Conservation (phyloP, 2,329 filamentous ascomycete genomes). For the Cadophora gregata region DNA sequence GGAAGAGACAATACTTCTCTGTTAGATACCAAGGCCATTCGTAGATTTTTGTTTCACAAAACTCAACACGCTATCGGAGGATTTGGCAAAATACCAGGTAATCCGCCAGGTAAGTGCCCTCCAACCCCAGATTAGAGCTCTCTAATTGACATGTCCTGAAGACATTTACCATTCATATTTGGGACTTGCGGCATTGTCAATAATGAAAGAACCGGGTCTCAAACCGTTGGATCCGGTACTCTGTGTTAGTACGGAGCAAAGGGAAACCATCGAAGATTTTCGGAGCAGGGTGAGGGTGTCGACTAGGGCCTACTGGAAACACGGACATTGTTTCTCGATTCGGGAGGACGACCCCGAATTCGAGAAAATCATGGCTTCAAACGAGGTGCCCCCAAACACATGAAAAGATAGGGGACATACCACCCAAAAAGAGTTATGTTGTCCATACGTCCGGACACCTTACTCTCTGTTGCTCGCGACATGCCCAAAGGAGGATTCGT, state of each 20-base stretch:
- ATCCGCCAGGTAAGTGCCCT: constrained; percentile 62
- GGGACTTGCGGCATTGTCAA: constrained; percentile 79
- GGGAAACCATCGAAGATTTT: constrained; percentile 52
- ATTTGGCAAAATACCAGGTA: constrained; percentile 75
- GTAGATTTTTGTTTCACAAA: constrained; percentile 82
- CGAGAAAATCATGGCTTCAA: constrained; percentile 31
- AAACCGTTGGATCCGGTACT: constrained; percentile 76
- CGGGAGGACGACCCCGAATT: constrained; percentile 38
- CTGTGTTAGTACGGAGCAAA: constrained; percentile 72
- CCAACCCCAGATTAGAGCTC: neutral
- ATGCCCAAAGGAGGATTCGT: neutral
- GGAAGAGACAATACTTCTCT: constrained; percentile 55
- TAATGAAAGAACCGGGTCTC: constrained; percentile 73
- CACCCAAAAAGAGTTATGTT: neutral
- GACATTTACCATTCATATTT: constrained; percentile 90
- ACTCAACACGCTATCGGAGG: constrained; percentile 88
- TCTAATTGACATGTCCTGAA: constrained; percentile 40
- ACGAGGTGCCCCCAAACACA: constrained; percentile 21
- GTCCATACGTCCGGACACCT: neutral
- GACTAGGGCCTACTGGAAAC: constrained; percentile 34
- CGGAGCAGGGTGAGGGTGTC: constrained; percentile 32
- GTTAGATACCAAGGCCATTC: constrained; percentile 64
- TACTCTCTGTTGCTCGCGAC: neutral
- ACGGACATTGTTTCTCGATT: constrained; percentile 39
- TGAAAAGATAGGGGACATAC: constrained; percentile 5